Evolutionary conservation across 2,329 filamentous ascomycete species (phyloP).

Genomic region (Cladophialophora exuberans): DNA sequence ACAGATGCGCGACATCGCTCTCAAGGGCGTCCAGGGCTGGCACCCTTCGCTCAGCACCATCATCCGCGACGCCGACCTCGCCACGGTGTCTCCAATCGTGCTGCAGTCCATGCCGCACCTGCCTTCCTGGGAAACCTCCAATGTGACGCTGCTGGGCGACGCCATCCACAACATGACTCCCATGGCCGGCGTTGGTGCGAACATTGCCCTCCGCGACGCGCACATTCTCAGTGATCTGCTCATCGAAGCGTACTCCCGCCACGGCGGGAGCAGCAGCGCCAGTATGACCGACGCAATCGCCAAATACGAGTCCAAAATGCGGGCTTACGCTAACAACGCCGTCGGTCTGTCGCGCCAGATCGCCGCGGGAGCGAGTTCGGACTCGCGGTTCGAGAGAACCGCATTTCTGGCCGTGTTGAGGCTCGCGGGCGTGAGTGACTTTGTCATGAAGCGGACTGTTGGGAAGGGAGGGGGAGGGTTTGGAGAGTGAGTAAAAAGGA

Average conservation of each 20-base stretch:
- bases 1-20: constrained; percentile 22
- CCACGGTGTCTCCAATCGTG: constrained; percentile 26
- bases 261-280: neutral
- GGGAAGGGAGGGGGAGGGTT: neutral
- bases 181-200: neutral
- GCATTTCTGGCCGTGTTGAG: constrained; percentile 9
- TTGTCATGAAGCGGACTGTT: constrained; percentile 11
- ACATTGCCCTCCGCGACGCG: too few relatives aligned
- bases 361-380: constrained; percentile 7
- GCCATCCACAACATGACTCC: constrained; percentile 28
- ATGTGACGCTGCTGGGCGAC: constrained; percentile 48
- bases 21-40: constrained; percentile 27
- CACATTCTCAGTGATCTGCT: constrained; percentile 38
- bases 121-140: constrained; percentile 35
- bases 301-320: constrained; percentile 5
- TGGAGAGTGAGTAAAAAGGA: neutral
- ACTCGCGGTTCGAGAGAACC: neutral
- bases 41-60: neutral
- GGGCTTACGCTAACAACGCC: constrained; percentile 9
- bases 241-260: neutral
- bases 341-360: constrained; percentile 9
- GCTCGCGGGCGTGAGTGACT: constrained; percentile 3
- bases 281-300: neutral
- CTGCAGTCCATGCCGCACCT: constrained; percentile 37
- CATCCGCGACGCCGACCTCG: constrained; percentile 10